Percentiles rank a stretch among this genome's conserved stretches.
phyloP scores from a whole-genome alignment of 495 filamentous ascomycete genomes.

The Penicillium paradoxum region DNA sequence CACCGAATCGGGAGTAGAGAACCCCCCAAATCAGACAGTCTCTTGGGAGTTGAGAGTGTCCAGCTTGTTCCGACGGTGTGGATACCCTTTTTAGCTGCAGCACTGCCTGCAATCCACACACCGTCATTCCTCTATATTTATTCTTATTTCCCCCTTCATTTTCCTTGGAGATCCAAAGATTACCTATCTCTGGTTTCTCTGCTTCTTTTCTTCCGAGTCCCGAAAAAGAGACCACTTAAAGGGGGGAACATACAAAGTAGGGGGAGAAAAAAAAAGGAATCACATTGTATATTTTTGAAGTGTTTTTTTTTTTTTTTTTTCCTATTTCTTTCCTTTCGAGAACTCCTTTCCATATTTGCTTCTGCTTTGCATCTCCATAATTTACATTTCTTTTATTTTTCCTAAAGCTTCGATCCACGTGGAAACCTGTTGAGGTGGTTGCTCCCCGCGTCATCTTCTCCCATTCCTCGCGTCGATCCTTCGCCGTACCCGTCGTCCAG shows the following conservation, averaged over 20 bases:
- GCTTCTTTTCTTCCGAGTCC: background rate
- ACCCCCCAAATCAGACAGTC: too few relatives aligned
- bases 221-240: background rate
- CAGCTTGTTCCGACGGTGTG: background rate
- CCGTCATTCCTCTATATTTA: conserved; percentile 28
- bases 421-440: conserved; percentile 8
- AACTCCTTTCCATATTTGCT: background rate
- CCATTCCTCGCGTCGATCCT: conserved; percentile 27
- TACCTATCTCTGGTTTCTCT: too few relatives aligned
- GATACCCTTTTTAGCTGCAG: conserved; percentile 10
- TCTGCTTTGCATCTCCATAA: background rate
- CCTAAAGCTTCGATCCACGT: conserved; percentile 20
- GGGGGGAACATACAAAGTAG: background rate
- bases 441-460: conserved; percentile 16
- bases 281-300: background rate
- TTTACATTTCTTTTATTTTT: conserved; percentile 1
- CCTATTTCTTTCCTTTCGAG: background rate
- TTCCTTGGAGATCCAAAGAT: too few relatives aligned
- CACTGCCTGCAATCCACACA: conserved; percentile 19
- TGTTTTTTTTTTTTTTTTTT: background rate
- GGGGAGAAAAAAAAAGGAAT: conserved; percentile 8
- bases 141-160: conserved; percentile 5
- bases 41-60: too few relatives aligned
- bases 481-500: conserved; percentile 22
- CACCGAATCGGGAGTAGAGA: background rate